These are phyloP conservation scores for Selaginella tamariscina DNA, from an alignment of 75 land plant genomes.

Conservation along the genomic window DNA sequence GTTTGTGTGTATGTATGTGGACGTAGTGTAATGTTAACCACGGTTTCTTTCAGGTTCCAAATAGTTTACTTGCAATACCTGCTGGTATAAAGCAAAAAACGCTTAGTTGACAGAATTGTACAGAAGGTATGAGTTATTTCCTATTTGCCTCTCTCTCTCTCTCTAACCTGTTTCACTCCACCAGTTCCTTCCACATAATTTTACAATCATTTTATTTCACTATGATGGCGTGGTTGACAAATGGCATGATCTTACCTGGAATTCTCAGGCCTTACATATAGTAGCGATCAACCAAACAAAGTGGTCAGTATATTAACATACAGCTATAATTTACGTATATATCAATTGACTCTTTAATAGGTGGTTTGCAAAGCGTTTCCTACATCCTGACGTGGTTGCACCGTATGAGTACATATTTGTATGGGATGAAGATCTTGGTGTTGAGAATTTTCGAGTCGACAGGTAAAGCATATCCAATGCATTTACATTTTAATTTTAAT, in stretches of 20 bases:
- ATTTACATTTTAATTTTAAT: too few relatives aligned
- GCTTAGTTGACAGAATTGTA: neutral
- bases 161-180: neutral
- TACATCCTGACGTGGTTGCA: conserved; percentile 77
- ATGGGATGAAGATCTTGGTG: conserved; percentile 97
- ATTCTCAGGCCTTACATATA: neutral
- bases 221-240: neutral
- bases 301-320: neutral
- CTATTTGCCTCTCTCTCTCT: neutral
- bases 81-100: neutral
- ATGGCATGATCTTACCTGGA: neutral
- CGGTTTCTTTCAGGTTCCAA: neutral
- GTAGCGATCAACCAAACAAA: neutral
- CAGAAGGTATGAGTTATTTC: neutral
- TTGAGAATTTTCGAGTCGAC: conserved; percentile 64
- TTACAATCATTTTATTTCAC: neutral
- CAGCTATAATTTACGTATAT: too few relatives aligned
- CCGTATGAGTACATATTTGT: conserved; percentile 73
- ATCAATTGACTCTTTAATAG: too few relatives aligned
- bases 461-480: too few relatives aligned
- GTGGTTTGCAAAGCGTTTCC: conserved; percentile 98
- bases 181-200: neutral
- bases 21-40: neutral
- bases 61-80: neutral
- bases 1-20: neutral